phyloP scores from a whole-genome alignment of 176 grass and related monocot genomes.

The Coix lacrymajobi region DNA sequence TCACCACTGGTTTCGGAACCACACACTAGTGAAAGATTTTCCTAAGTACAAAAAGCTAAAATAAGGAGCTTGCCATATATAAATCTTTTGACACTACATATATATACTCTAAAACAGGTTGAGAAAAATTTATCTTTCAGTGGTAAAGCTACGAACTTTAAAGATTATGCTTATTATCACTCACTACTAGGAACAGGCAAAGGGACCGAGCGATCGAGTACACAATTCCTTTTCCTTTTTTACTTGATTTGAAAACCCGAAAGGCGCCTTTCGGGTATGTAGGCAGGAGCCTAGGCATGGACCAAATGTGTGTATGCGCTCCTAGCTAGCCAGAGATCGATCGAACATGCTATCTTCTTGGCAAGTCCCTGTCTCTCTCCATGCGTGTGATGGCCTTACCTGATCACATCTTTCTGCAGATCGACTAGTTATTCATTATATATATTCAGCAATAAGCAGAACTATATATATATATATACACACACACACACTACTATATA shows the following conservation, averaged over 20 bases:
- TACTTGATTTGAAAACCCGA: background rate
- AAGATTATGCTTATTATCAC: background rate
- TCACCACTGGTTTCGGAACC: too few relatives aligned
- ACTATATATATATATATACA: background rate
- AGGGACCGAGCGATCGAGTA: background rate
- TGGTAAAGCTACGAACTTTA: background rate
- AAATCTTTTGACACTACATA: background rate
- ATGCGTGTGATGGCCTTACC: conserved; percentile 44
- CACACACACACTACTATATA: too few relatives aligned
- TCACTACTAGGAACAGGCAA: background rate
- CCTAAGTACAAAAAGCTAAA: background rate
- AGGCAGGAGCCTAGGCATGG: conserved; percentile 32
- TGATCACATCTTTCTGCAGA: conserved; percentile 39
- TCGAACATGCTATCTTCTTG: conserved; percentile 53
- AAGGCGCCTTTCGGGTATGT: conserved; percentile 18
- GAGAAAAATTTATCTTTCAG: background rate
- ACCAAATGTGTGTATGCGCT: conserved; percentile 17
- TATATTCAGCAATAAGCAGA: background rate
- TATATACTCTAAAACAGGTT: background rate
- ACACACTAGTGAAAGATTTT: background rate
- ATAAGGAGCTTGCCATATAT: background rate
- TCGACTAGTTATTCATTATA: conserved; percentile 9
- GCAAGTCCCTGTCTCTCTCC: conserved; percentile 52
- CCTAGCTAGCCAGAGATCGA: too few relatives aligned
- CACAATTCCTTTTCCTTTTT: background rate